These are phyloP conservation scores for Colletotrichum agaves DNA, from an alignment of 2,329 filamentous ascomycete genomes.

Conservation along the genomic window DNA sequence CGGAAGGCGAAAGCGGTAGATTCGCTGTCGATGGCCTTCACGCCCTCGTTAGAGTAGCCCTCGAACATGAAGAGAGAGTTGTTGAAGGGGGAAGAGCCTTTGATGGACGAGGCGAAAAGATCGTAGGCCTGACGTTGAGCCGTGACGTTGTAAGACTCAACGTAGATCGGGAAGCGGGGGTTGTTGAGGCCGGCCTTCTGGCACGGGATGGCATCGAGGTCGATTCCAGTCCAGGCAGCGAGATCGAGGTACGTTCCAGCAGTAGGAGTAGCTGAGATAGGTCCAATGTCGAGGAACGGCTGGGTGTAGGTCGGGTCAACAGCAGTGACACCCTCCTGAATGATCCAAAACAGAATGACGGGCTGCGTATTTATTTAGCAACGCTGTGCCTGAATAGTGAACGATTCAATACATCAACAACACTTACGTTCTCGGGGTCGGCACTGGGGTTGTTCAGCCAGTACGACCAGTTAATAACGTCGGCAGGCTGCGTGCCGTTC, in stretches of 20 bases:
- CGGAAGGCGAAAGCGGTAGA: slow-evolving; percentile 59
- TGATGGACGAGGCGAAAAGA: slow-evolving; percentile 45
- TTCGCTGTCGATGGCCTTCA: slow-evolving; percentile 48
- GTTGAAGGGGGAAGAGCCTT: slow-evolving; percentile 34
- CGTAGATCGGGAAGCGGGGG: slow-evolving; percentile 57
- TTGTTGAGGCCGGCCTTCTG: slow-evolving; percentile 53
- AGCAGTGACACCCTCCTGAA: slow-evolving; percentile 54
- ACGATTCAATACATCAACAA: not conserved
- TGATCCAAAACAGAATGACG: slow-evolving; percentile 53
- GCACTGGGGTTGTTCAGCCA: slow-evolving; percentile 53
- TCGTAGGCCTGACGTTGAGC: slow-evolving; percentile 46
- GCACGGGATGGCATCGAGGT: slow-evolving; percentile 50
- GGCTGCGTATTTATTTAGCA: slow-evolving; percentile 42
- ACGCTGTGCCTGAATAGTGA: not conserved
- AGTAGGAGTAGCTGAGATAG: slow-evolving; percentile 46
- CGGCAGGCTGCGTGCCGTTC: slow-evolving; percentile 54
- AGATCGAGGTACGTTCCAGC: slow-evolving; percentile 58
- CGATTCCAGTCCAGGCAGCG: slow-evolving; percentile 54
- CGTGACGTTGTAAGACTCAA: slow-evolving; percentile 50
- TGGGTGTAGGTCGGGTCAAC: slow-evolving; percentile 54
- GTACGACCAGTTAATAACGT: slow-evolving; percentile 62
- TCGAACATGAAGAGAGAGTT: slow-evolving; percentile 66
- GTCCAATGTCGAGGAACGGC: slow-evolving; percentile 55
- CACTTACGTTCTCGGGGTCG: slow-evolving; percentile 54
- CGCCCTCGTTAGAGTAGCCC: slow-evolving; percentile 60